Base-by-base conservation (phyloP, 768 basidiomycete species). In the Pleurotus platypus region DNA sequence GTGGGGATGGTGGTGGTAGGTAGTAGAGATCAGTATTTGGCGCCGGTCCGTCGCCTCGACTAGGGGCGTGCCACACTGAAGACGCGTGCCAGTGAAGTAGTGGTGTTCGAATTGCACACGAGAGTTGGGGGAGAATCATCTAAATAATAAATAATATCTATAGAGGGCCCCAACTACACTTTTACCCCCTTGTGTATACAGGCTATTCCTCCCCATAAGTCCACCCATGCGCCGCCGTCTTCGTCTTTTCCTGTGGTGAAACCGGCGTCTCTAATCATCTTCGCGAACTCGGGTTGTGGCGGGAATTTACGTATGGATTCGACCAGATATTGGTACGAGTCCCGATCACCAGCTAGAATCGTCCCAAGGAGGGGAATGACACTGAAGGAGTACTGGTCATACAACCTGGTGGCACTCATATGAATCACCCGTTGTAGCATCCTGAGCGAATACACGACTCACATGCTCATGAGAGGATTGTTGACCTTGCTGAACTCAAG, bases 251-350 rank as follows among this genome's bases (percentile, higher is more conserved):
- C 89, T 1, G 84, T 88, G 35, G 78, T 67, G 72, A 96, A 94
- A 0, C 94, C 94, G 4, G 90, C 92, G 18, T 92, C 86, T 60
- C 79, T 71, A 64, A 96, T 91, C 94, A 98, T 89, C 62, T 83
- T 73, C 5, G 94, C 87, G 72, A 98, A 98, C 56, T 90, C 87
- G 6, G 82, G 75, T 69, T 97, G 95, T 9, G 84, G 78, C 24
- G 95, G 95, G 77, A 98, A 98, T 63, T 84, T 85, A 42, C 94
- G 89, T 64, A 99, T 98, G 9, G 94, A 97, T 71, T 99, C 97
- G 43, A 98, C 93, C 45, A 99, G 82, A 70, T 99, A 98, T 69
- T 98, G 94, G 70, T 99, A 99, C 5, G 94, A 96, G 18, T 85
- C 89, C 18, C 96, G 82, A 72, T 99, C 96, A 0, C 91, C 90